Conservation (phyloP, 192 early-diverging fungal species). For the Backusella tarrabulga region DNA sequence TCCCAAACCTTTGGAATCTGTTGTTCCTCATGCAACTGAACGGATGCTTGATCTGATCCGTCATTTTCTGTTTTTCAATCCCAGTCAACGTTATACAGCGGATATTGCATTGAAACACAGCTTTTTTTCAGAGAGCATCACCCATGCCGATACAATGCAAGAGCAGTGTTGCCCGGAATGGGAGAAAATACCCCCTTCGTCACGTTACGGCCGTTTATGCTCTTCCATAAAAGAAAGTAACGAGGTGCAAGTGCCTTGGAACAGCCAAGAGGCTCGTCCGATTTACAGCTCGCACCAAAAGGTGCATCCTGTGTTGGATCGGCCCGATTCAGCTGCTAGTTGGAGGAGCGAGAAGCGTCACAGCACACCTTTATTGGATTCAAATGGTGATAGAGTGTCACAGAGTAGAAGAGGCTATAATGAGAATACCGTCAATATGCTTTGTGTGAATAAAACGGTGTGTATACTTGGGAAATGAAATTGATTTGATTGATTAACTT, state of each 20-base stretch:
- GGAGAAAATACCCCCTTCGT: neutral
- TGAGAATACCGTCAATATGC: neutral
- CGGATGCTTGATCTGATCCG: constrained; percentile 59
- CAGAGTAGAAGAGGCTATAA: neutral
- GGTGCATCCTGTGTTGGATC: constrained; percentile 4
- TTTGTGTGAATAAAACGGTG: neutral
- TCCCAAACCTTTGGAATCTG: neutral
- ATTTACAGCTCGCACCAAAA: constrained; percentile 16
- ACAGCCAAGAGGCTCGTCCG: neutral
- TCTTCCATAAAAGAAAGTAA: neutral
- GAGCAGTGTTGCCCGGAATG: neutral
- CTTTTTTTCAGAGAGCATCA: constrained; percentile 46
- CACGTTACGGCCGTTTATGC: neutral
- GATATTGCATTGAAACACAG: constrained; percentile 62
- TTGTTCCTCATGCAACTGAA: neutral
- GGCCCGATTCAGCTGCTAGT: neutral
- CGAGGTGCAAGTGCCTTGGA: neutral
- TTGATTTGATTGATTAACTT: neutral
- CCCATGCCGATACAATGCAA: neutral
- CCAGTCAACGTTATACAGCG: constrained; percentile 71
- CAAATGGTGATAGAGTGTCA: neutral
- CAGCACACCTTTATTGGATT: neutral
- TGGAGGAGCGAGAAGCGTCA: neutral
- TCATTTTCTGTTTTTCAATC: constrained; percentile 78
- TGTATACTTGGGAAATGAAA: neutral